Conservation (phyloP, 371 early-diverging fungal genomes). For the Lichtheimia ramosa region DNA sequence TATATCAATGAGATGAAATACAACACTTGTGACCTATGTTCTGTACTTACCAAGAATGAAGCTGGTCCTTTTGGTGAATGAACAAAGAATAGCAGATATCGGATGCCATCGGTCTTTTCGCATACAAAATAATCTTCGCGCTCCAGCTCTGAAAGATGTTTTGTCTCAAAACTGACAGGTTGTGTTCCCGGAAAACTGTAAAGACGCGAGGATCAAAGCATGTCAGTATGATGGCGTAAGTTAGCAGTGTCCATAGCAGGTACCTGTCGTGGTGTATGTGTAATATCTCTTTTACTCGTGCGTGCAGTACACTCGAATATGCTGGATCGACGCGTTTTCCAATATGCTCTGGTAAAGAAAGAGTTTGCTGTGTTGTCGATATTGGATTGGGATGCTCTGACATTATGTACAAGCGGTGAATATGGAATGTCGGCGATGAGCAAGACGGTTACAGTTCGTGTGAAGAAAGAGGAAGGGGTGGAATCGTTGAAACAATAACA, state of each 20-base stretch:
- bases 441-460: no score
- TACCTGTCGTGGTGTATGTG: slow-evolving; percentile 42
- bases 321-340: slow-evolving; percentile 53
- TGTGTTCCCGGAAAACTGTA: slow-evolving; percentile 88
- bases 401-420: slow-evolving; percentile 1
- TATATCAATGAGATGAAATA: not conserved
- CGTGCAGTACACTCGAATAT: slow-evolving; percentile 44
- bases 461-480: no score
- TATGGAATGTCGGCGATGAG: no score
- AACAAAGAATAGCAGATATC: slow-evolving; percentile 69
- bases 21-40: not conserved
- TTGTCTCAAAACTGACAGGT: slow-evolving; percentile 74
- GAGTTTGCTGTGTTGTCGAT: not conserved
- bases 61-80: slow-evolving; percentile 59
- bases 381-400: slow-evolving; percentile 1
- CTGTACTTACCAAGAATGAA: slow-evolving; percentile 59
- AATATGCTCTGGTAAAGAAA: slow-evolving; percentile 33
- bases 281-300: slow-evolving; percentile 42
- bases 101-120: slow-evolving; percentile 89
- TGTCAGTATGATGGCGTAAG: not conserved
- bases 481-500: no score
- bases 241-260: not conserved
- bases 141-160: slow-evolving; percentile 67
- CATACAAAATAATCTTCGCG: slow-evolving; percentile 86
- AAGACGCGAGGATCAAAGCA: not conserved